Evolutionary conservation across 495 filamentous ascomycete genomes (phyloP).

Genomic region (Aspergillus cavernicola): DNA sequence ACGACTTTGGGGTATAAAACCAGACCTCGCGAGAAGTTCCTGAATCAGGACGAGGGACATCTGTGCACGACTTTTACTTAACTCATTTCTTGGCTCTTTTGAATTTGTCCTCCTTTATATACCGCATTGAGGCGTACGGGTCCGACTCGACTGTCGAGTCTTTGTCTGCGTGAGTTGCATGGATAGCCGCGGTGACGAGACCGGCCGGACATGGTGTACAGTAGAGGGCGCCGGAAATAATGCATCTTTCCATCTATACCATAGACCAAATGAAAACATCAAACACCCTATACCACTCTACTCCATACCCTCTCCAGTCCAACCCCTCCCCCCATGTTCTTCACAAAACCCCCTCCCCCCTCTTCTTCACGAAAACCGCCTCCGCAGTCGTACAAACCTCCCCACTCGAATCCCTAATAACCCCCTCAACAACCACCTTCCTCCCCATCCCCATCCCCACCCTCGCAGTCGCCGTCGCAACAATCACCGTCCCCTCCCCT

Average conservation of each 20-base stretch:
- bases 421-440: constrained; percentile 14
- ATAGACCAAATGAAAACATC: constrained; percentile 7
- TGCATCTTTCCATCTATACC: constrained; percentile 9
- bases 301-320: background rate
- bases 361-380: constrained; percentile 13
- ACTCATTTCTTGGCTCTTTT: constrained; percentile 19
- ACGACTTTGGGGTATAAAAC: constrained; percentile 58
- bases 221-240: constrained; percentile 27
- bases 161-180: constrained; percentile 30
- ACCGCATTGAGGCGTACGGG: constrained; percentile 45
- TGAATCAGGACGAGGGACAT: background rate
- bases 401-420: constrained; percentile 7
- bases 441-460: constrained; percentile 10
- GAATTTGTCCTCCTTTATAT: constrained; percentile 31
- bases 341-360: constrained; percentile 4
- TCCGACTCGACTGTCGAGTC: constrained; percentile 31
- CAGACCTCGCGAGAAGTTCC: constrained; percentile 16
- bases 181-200: constrained; percentile 14
- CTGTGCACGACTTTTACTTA: constrained; percentile 28
- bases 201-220: constrained; percentile 28
- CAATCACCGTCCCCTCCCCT: constrained; percentile 5
- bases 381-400: constrained; percentile 10
- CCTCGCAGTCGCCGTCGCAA: constrained; percentile 8
- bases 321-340: background rate
- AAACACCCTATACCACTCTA: background rate